A percentile compares a stretch with the other conserved stretches of the same genome.
phyloP scores from a whole-genome alignment of 495 filamentous ascomycete species.

The Xylaria palmicola region DNA sequence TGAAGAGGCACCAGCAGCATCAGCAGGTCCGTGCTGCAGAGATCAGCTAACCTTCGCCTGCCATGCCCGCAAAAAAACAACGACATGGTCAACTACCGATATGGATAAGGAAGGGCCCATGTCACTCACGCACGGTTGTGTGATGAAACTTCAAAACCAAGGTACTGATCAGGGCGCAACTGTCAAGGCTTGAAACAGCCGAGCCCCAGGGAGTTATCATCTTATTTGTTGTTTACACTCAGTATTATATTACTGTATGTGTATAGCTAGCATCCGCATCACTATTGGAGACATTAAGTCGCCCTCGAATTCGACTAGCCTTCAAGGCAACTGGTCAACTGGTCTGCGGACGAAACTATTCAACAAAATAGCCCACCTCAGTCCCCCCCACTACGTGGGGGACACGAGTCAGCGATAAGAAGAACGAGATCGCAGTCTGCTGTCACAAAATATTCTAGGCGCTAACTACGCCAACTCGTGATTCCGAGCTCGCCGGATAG shows the following conservation, averaged over 20 bases:
- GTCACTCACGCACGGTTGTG: conserved; percentile 1
- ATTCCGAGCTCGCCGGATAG: not conserved
- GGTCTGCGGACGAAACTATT: not conserved
- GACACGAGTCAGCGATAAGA: conserved; percentile 3
- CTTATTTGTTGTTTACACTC: not conserved
- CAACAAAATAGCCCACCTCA: not conserved
- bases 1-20: not conserved
- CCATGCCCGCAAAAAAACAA: not conserved
- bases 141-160: conserved; percentile 4
- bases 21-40: not conserved
- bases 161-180: not conserved
- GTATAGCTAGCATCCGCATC: too few species aligned
- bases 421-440: not conserved
- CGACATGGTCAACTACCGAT: conserved; percentile 6
- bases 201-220: not conserved
- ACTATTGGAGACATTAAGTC: not conserved
- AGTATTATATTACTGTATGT: not conserved
- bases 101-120: conserved; percentile 1
- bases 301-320: not conserved
- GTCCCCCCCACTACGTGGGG: conserved; percentile 6
- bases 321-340: not conserved
- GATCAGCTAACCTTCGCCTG: not conserved
- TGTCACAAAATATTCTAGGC: not conserved
- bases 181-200: conserved; percentile 7
- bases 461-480: not conserved